These are phyloP conservation scores for Acorus calamus DNA, from an alignment of 106 monocot species.

Conservation along the genomic window DNA sequence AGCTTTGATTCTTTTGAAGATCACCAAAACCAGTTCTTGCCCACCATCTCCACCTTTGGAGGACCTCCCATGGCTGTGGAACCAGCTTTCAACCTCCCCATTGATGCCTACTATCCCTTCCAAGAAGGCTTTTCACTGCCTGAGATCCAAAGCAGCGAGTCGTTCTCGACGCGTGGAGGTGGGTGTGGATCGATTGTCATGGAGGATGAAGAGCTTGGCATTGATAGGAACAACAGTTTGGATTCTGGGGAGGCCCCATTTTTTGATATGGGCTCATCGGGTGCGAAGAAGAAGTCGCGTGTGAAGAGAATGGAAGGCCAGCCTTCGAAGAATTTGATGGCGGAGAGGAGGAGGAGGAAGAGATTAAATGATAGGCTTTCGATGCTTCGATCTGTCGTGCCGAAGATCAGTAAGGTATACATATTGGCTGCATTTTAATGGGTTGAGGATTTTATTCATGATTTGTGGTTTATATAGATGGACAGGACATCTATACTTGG, in stretches of 20 bases:
- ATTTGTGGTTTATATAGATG: constrained; percentile 38
- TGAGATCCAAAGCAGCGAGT: neutral
- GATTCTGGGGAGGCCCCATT: neutral
- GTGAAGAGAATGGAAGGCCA: constrained; percentile 62
- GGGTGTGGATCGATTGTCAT: too few relatives aligned
- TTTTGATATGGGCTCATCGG: neutral
- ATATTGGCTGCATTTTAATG: neutral
- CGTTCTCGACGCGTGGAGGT: too few relatives aligned
- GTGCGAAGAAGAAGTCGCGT: constrained; percentile 5
- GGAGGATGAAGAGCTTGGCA: neutral
- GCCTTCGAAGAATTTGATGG: constrained; percentile 98
- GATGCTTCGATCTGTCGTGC: constrained; percentile 95
- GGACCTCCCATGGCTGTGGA: constrained; percentile 20
- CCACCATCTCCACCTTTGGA: constrained; percentile 19
- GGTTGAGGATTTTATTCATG: neutral
- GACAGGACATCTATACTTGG: constrained; percentile 92
- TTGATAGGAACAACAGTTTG: neutral
- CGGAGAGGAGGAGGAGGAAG: constrained; percentile 83
- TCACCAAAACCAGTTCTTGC: neutral
- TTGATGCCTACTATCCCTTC: constrained; percentile 26
- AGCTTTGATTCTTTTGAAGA: constrained; percentile 16
- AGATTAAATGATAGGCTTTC: constrained; percentile 92
- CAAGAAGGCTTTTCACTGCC: neutral
- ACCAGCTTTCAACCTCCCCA: constrained; percentile 17
- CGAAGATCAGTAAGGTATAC: constrained; percentile 93